Percentiles rank a stretch among this genome's conserved stretches.
phyloP scores from a whole-genome alignment of 345 rosid genomes.

The Linum tenue region DNA sequence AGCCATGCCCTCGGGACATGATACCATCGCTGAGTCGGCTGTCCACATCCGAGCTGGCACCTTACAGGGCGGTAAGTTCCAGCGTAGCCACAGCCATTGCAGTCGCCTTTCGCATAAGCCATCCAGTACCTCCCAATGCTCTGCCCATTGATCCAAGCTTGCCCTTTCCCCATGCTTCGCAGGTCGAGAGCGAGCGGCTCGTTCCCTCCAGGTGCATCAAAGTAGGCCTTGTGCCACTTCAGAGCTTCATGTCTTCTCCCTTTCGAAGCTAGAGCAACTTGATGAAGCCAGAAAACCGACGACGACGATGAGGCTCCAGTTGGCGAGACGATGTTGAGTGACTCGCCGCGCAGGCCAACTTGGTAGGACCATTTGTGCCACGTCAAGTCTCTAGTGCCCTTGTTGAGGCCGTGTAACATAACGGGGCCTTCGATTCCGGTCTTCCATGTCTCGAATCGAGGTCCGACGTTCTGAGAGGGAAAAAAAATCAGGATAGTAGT shows the following conservation, averaged over 20 bases:
- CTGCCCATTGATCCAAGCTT: conserved; percentile 19
- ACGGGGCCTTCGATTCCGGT: conserved; percentile 25
- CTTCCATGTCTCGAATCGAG: conserved; percentile 18
- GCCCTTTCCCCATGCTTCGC: conserved; percentile 22
- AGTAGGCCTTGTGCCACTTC: conserved; percentile 20
- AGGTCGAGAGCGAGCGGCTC: conserved; percentile 21
- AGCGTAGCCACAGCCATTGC: conserved; percentile 15
- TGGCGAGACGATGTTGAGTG: conserved; percentile 12
- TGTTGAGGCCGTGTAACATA: conserved; percentile 15
- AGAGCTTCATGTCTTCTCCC: conserved; percentile 8
- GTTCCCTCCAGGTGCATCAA: conserved; percentile 20
- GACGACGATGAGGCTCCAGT: neutral
- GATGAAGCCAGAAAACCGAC: conserved; percentile 6
- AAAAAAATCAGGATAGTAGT: neutral
- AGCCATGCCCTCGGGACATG: neutral
- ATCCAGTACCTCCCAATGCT: conserved; percentile 25
- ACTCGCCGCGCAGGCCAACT: conserved; percentile 22
- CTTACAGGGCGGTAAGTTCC: conserved; percentile 14
- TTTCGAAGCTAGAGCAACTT: neutral
- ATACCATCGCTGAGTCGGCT: conserved; percentile 21
- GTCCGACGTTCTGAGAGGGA: conserved; percentile 15
- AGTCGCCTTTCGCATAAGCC: conserved; percentile 15
- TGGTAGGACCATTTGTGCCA: conserved; percentile 22
- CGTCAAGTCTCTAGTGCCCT: conserved; percentile 19
- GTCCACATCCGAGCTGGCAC: conserved; percentile 24